Evolutionary conservation across 177 flowering plant species (phyloP).

Genomic region (Tripterygium wilfordii): DNA sequence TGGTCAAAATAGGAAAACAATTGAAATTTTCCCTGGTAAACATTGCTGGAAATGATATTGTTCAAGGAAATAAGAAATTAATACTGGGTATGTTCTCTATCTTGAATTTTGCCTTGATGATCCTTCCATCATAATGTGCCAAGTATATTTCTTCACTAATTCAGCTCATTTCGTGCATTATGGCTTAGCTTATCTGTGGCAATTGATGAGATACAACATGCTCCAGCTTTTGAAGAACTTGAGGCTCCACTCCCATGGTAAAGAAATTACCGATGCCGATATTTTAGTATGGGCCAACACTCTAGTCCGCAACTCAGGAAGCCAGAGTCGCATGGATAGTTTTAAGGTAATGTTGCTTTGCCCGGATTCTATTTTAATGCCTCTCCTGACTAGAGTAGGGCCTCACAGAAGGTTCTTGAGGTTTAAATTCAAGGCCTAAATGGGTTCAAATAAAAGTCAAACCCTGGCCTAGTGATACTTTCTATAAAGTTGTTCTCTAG

Average conservation of each 20-base stretch:
- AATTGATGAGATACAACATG: conserved; percentile 76
- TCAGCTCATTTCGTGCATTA: conserved; percentile 1
- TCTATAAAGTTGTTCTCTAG: too few relatives aligned
- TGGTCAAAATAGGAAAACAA: conserved; percentile 76
- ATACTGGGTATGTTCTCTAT: conserved; percentile 50
- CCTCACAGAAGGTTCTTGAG: too few relatives aligned
- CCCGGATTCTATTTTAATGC: too few relatives aligned
- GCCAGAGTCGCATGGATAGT: conserved; percentile 55
- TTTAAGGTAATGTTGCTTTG: conserved; percentile 56
- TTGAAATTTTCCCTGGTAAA: conserved; percentile 82
- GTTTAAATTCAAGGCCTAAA: neutral
- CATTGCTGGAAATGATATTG: conserved; percentile 83
- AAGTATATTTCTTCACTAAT: neutral
- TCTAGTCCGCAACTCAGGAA: conserved; percentile 53
- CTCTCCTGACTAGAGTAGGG: too few relatives aligned
- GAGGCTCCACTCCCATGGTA: conserved; percentile 70
- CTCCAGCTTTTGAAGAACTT: conserved; percentile 75
- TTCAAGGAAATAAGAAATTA: conserved; percentile 82
- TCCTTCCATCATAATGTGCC: neutral
- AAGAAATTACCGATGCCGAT: conserved; percentile 73
- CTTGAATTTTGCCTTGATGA: neutral
- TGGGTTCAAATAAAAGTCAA: too few relatives aligned
- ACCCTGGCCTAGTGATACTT: too few relatives aligned
- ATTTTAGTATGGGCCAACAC: conserved; percentile 77
- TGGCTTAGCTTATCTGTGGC: conserved; percentile 88